Base-by-base conservation (phyloP, 73 alveolate species). In the Stentor roeselii region DNA sequence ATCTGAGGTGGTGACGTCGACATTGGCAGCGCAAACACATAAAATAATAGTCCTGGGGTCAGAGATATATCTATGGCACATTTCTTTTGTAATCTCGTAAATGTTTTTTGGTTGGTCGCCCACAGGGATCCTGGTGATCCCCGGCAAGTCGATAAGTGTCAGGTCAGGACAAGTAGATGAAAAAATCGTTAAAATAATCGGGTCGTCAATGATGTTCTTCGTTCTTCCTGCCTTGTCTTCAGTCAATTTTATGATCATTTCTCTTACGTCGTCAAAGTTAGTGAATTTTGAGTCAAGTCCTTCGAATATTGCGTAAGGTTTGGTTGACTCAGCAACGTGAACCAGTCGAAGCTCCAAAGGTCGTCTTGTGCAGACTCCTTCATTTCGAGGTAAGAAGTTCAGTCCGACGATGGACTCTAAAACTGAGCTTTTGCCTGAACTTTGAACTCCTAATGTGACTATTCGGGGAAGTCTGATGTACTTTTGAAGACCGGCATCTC, bases 91-190 rank as follows among this genome's bases (percentile, higher is more conserved):
- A 74, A 96, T 90, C 87, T 95, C 86, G 60, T 95, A 97, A 42
- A 95, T 95, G 75, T 95, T 90, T 78, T 93, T 89, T 21, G 97
- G 95, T 78, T 95, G 90, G 36, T 96, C 97, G 40, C 92, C 94
- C 34, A 95, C 86, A 3, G 99, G 98, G 85, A 95, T 95, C 42
- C 99, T 89, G 27, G 99, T 97, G 39, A 97, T 87, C 78, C 99
- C 99, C 58, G 99, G 99, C 83, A 97, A 87, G 89, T 97, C 99
- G 38, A 97, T 93, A 60, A 97, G 92, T 32, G 99, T 97, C 83
- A 97, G 89, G 87, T 97, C 99, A 1, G 99, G 99, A 78, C 99
- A 97, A 11, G 98, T 95, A 60, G 94, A 92, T 38, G 99, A 96
- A 85, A 92, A 96, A 59, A 97, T 93, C 60, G 96, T 94, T 86